Conservation (phyloP, 768 basidiomycete species). For the Tulasnella sp. region DNA sequence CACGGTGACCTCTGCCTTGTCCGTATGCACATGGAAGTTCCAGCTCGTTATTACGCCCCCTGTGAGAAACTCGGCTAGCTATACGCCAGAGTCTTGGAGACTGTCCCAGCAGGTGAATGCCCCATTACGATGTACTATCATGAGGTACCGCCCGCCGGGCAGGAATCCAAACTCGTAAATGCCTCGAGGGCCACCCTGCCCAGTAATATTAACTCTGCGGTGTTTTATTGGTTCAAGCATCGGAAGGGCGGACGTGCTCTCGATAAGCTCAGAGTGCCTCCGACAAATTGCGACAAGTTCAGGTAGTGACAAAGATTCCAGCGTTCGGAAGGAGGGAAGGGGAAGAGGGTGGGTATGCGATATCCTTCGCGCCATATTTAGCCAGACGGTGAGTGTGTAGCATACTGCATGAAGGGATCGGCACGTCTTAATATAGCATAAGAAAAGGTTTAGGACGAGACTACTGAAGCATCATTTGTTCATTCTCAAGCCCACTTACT, state of each 20-base stretch:
- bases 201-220: background rate
- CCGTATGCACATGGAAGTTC: constrained; percentile 12
- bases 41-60: background rate
- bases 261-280: background rate
- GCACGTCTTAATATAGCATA: constrained; percentile 4
- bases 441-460: too few species aligned
- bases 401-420: background rate
- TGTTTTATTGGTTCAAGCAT: background rate
- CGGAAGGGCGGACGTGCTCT: constrained; percentile 3
- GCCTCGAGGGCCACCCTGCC: background rate
- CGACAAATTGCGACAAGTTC: constrained; percentile 3
- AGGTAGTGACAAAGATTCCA: background rate
- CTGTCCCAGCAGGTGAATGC: constrained; percentile 10
- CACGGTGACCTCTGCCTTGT: constrained; percentile 7
- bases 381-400: constrained; percentile 2
- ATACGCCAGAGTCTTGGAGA: background rate
- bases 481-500: too few species aligned
- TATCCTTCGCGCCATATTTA: constrained; percentile 1
- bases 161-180: constrained; percentile 12
- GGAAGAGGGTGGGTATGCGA: constrained; percentile 11
- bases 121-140: constrained; percentile 1
- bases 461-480: too few species aligned
- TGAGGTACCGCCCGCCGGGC: constrained; percentile 12
- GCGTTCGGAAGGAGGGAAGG: background rate
- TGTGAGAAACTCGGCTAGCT: background rate